Evolutionary conservation across 306 rosid genomes (phyloP).

Genomic region (Benincasa hispida): DNA sequence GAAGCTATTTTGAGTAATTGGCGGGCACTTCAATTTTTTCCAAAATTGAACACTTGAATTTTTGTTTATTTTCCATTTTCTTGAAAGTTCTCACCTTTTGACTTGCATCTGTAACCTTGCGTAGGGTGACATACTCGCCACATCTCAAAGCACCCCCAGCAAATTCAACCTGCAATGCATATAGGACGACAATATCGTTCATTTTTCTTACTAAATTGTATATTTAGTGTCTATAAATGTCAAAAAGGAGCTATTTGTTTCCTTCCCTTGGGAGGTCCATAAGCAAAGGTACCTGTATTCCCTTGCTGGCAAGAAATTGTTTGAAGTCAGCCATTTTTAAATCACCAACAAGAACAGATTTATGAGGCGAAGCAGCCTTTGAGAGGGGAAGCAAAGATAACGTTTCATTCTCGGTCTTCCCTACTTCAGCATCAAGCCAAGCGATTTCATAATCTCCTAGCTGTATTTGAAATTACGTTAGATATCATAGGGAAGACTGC

Average conservation of each 20-base stretch:
- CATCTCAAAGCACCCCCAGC: conserved; percentile 83
- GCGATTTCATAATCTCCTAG: conserved; percentile 84
- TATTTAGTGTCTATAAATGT: background rate
- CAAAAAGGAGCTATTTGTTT: background rate
- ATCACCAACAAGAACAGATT: conserved; percentile 88
- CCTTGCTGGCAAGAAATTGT: conserved; percentile 83
- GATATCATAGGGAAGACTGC: background rate
- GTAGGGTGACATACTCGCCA: conserved; percentile 78
- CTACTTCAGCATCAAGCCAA: conserved; percentile 86
- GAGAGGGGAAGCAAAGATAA: conserved; percentile 61
- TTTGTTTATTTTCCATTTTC: background rate
- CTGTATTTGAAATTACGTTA: conserved; percentile 21
- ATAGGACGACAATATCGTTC: background rate
- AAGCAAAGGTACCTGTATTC: conserved; percentile 55
- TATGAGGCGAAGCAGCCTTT: conserved; percentile 50
- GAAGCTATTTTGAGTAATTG: too few relatives aligned
- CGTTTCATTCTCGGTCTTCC: conserved; percentile 50
- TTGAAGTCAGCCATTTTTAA: conserved; percentile 87
- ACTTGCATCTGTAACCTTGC: conserved; percentile 81
- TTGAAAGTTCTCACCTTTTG: conserved; percentile 50
- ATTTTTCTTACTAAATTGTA: background rate
- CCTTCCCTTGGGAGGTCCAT: background rate
- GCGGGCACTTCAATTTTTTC: too few relatives aligned
- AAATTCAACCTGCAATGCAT: conserved; percentile 57
- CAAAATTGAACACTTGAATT: background rate